Evolutionary conservation across 257 asterid species (phyloP).

Genomic region (Echium plantagineum): DNA sequence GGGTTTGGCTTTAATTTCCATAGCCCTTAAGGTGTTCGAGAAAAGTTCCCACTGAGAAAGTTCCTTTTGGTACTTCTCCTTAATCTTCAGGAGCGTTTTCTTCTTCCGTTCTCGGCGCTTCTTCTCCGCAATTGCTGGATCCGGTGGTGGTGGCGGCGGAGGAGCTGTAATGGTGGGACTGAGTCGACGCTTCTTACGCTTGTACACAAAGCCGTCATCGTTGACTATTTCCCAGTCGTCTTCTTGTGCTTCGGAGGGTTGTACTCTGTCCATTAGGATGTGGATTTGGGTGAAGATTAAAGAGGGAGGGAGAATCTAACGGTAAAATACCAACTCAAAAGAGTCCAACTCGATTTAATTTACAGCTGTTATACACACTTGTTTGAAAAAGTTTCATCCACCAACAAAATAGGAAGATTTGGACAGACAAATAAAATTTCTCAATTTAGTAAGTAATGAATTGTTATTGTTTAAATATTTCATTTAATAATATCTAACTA

Average conservation of each 20-base stretch:
- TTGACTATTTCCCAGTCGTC: conserved; percentile 51
- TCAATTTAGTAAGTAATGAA: too few species aligned
- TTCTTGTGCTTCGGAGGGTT: conserved; percentile 3
- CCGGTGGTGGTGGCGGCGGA: conserved; percentile 18
- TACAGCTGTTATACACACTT: too few species aligned
- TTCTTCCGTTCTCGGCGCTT: conserved; percentile 37
- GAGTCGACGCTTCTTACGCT: conserved; percentile 40
- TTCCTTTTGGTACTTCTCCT: conserved; percentile 33
- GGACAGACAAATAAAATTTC: too few species aligned
- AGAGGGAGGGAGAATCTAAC: too few species aligned
- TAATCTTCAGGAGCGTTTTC: conserved; percentile 41
- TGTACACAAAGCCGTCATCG: conserved; percentile 57
- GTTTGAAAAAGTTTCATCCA: too few species aligned
- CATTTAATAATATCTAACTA: too few species aligned
- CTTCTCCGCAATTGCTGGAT: conserved; percentile 41
- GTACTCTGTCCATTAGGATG: not conserved
- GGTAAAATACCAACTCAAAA: too few species aligned
- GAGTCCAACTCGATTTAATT: too few species aligned
- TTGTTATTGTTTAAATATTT: too few species aligned
- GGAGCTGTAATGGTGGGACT: conserved; percentile 22
- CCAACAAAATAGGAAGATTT: too few species aligned
- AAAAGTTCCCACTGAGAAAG: conserved; percentile 62
- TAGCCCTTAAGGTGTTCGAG: conserved; percentile 43
- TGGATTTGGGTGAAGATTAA: too few species aligned
- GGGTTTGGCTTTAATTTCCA: conserved; percentile 23